These are phyloP conservation scores for Tilletia caries DNA, from an alignment of 1,284 basidiomycete species.

Conservation along the genomic window DNA sequence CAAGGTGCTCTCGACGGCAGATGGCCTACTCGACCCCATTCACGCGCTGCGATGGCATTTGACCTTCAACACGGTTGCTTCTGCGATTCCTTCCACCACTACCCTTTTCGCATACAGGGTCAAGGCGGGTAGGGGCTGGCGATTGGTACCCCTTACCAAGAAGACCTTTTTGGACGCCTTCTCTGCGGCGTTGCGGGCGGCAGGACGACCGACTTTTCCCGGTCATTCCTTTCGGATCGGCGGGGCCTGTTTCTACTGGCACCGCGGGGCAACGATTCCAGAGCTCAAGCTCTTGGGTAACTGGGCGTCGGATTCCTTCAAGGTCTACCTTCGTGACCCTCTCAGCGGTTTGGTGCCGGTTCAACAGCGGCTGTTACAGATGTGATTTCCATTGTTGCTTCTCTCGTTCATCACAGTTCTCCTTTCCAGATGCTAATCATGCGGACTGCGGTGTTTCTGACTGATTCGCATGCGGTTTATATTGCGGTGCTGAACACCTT, in stretches of 20 bases:
- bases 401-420: not conserved
- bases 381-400: no score
- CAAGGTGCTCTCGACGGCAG: no score
- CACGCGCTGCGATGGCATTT: no score
- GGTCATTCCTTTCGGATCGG: not conserved
- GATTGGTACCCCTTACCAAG: not conserved
- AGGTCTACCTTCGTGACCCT: not conserved
- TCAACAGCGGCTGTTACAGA: not conserved
- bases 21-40: no score
- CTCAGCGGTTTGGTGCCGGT: not conserved
- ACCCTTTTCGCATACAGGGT: not conserved
- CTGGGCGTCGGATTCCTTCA: not conserved
- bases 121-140: not conserved
- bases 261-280: not conserved
- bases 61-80: no score
- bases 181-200: not conserved
- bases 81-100: not conserved
- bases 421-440: no score
- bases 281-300: not conserved
- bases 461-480: no score
- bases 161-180: not conserved
- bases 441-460: no score
- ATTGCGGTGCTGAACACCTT: no score
- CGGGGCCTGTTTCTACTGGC: not conserved
- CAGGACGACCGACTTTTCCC: not conserved